A percentile compares a stretch with the other conserved stretches of the same genome.
Conservation (phyloP, 106 monocot genomes). For the Dendrobium huoshanense region DNA sequence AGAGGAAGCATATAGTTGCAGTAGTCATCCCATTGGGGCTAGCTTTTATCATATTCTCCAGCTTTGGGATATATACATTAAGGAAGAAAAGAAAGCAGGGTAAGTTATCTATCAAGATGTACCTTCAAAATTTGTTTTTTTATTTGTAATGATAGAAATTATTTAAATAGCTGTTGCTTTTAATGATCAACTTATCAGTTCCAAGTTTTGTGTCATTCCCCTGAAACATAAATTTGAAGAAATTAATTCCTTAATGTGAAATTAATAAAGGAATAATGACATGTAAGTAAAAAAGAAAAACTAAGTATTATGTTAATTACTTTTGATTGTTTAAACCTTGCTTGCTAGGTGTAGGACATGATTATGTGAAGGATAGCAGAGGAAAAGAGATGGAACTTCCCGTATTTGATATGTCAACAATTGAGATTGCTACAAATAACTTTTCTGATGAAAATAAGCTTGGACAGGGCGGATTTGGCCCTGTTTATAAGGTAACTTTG, state of each 20-base stretch:
- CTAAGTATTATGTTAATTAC: not conserved
- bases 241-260: too few relatives aligned
- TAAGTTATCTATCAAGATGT: not conserved
- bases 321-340: not conserved
- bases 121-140: not conserved
- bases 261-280: too few relatives aligned
- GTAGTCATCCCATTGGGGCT: slow-evolving; percentile 5
- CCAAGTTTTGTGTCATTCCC: too few relatives aligned
- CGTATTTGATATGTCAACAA: slow-evolving; percentile 12
- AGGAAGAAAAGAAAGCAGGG: slow-evolving; percentile 1
- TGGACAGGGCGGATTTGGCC: slow-evolving; percentile 25
- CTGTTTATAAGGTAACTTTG: slow-evolving; percentile 21
- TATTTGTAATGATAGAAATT: not conserved
- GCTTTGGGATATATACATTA: not conserved
- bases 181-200: too few relatives aligned
- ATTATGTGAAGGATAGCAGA: not conserved
- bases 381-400: slow-evolving; percentile 22
- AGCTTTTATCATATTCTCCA: not conserved
- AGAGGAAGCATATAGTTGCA: not conserved
- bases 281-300: too few relatives aligned
- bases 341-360: not conserved
- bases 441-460: slow-evolving; percentile 20
- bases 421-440: slow-evolving; percentile 16
- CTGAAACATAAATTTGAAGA: too few relatives aligned
- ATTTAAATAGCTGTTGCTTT: slow-evolving; percentile 10